Evolutionary conservation across 495 filamentous ascomycete species (phyloP).

Genomic region (Pyronema domesticum): DNA sequence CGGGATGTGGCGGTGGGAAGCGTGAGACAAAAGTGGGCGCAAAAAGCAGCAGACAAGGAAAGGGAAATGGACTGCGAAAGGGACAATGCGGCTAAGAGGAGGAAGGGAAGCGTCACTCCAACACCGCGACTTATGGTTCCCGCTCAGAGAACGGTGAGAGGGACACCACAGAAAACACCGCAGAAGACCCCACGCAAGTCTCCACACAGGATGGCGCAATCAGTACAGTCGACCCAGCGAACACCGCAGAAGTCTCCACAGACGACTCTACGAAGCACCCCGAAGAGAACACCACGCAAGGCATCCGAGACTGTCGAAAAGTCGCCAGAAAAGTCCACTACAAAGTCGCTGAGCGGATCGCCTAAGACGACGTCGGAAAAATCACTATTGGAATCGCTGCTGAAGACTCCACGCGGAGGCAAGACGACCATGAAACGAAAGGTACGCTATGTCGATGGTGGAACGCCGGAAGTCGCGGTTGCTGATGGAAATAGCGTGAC

Average conservation of each 20-base stretch:
- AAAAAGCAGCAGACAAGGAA: neutral
- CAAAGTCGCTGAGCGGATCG: neutral
- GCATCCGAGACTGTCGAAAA: too few relatives aligned
- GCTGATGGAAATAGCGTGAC: slow-evolving; percentile 22
- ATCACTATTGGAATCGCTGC: neutral
- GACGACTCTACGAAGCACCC: neutral
- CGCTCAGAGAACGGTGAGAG: slow-evolving; percentile 1
- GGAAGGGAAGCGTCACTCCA: neutral
- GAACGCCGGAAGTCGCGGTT: neutral
- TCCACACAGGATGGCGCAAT: neutral
- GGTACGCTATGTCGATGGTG: slow-evolving; percentile 21
- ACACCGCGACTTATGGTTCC: neutral
- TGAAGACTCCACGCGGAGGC: slow-evolving; percentile 14
- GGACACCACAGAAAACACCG: neutral
- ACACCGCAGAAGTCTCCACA: neutral
- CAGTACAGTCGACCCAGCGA: too few relatives aligned
- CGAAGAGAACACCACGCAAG: too few relatives aligned
- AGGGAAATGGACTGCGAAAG: neutral
- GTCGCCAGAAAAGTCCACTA: too few relatives aligned
- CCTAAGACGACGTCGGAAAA: neutral
- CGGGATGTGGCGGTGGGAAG: slow-evolving; percentile 15
- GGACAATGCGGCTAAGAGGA: neutral
- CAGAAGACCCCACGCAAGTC: slow-evolving; percentile 1
- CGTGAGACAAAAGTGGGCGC: slow-evolving; percentile 2
- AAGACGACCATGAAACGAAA: slow-evolving; percentile 19